Evolutionary conservation across 805 yeast genomes (phyloP), one percentile per base, ranked within the genome.

Genomic region (Phaffomyces antillensis): DNA sequence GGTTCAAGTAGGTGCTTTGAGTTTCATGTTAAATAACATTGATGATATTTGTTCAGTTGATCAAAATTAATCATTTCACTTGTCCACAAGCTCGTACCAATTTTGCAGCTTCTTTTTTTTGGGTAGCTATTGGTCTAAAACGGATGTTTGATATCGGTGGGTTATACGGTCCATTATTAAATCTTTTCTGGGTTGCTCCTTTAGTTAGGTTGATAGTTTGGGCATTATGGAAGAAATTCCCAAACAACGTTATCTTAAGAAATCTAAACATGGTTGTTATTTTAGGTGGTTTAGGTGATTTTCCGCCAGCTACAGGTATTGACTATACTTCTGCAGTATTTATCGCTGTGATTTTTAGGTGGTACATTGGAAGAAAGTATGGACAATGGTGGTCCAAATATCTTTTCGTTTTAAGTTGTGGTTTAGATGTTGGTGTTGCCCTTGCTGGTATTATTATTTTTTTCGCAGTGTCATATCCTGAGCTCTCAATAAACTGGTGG

Each of bases 361-460:
- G 72, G 55, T 61, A 66, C 51, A 39, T 52, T 45, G 51, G 43
- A 36, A 49, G 53, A 72, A 75, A 52, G 64, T 67, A 47, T 64
- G 68, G 52, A 74, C 74, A 59, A 56, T 71, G 39, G 85, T 83
- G 85, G 69, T 65, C 64, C 38, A 69, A 69, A 61, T 73, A 70
- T 58, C 69, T 63, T 55, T 73, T 68, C 49, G 70, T 81, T 20
- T 60, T 82, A 42, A 67, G 81, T 23, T 73, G 82, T 42, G 83
- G 77, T 1, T 62, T 81, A 25, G 63, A 72, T 9, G 77, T 84
- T 1, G 86, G 85, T n/a, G 74, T 79, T 17, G 86, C 85, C 2
- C 70, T 80, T 49, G 67, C 80, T 46, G 62, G 81, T 5, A 48
- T 63, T 15, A 53, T 61, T 45, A 73, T 80, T 34, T 82, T 82